Evolutionary conservation across 2,329 filamentous ascomycete genomes (phyloP), one percentile per base, ranked within the genome.

Genomic region (Colletotrichum euphorbiae): DNA sequence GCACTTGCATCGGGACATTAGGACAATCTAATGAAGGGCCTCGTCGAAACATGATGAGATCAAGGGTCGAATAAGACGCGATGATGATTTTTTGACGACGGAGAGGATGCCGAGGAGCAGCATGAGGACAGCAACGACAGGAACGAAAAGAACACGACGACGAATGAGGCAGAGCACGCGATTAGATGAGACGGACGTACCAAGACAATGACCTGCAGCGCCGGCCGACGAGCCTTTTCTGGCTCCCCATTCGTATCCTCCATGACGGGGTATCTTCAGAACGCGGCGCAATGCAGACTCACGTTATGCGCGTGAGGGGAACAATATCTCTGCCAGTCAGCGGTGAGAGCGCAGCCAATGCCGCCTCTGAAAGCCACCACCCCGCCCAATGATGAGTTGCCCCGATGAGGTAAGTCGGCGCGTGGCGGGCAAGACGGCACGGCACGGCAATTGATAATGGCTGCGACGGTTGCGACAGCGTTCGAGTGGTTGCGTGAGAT

Each of bases 201-300:
- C 82, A 93, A 79, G 67, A 93, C 84, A 80, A 93, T 92, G 52
- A 93, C 89, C 80, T 93, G 90, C 80, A 93, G 80, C 45, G 88
- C 87, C 77, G 88, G 84, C 28, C 28, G 48, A 46, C 13, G 45
- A 43, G 50, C 45, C 36, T 55, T 56, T 11, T 67, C 66, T 3
- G 62, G 50, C 60, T 64, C 60, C 28, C 61, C 65, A 57, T 68
- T 59, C 13, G 61, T 65, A 21, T 65, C 65, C 33, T 58, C 65
- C 65, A 68, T 68, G 46, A 19, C 24, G 36, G 45, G 38, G 40
- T 36, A 28, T 48, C 40, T 38, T 42, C 36, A 57, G 54, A 8
- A 9, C 24, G 56, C 36, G 51, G 43, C 56, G 43, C 56, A 59
- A 52, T 21, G 45, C 36, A 51, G 24, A 36, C 42, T 15, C 42